Evolutionary conservation across 768 basidiomycete species (phyloP).

Genomic region (Mycena crocata): DNA sequence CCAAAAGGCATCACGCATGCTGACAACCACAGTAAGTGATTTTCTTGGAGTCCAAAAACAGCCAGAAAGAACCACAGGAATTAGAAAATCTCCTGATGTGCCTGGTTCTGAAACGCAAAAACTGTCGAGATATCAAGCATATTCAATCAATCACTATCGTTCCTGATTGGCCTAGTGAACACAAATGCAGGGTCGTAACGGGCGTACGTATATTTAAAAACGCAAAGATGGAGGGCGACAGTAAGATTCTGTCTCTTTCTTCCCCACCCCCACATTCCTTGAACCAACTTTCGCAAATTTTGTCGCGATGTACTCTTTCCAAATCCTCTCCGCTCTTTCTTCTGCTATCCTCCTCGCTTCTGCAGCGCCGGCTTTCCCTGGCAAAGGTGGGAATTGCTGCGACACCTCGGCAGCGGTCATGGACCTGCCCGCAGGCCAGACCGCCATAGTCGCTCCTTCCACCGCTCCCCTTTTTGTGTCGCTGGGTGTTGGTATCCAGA

Average conservation of each 20-base stretch:
- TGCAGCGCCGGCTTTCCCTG: conserved; percentile 31
- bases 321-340: conserved; percentile 38
- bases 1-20: no score
- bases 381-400: conserved; percentile 32
- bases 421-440: conserved; percentile 41
- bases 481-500: conserved; percentile 56
- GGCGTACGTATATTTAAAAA: no score
- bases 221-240: no score
- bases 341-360: conserved; percentile 34
- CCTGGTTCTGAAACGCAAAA: conserved; percentile 1
- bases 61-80: no score
- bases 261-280: conserved; percentile 25
- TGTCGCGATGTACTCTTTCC: conserved; percentile 38
- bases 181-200: no score
- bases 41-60: no score
- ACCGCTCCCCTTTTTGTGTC: conserved; percentile 52
- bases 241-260: neutral
- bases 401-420: conserved; percentile 38
- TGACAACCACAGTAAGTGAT: no score
- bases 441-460: conserved; percentile 49
- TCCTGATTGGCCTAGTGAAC: conserved; percentile 16
- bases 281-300: neutral
- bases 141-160: neutral
- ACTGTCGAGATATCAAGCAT: neutral
- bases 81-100: neutral